Percentiles rank a stretch among this genome's conserved stretches.
phyloP scores from a whole-genome alignment of 2,329 filamentous ascomycete genomes.

The Trichoderma hamatum region DNA sequence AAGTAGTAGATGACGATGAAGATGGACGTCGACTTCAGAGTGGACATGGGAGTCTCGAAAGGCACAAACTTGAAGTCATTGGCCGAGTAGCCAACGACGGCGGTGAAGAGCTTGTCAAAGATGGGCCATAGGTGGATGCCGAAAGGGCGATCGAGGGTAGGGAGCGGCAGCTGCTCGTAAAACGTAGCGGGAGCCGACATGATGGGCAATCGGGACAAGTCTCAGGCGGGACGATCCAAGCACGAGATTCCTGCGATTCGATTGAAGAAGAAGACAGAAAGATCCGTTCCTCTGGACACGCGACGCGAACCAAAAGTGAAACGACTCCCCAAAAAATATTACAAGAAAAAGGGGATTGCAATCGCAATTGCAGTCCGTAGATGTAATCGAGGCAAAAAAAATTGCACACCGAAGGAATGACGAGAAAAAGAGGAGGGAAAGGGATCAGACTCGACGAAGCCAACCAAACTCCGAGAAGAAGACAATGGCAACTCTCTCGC shows the following conservation, averaged over 20 bases:
- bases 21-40: constrained; percentile 77
- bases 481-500: constrained; percentile 25
- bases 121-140: constrained; percentile 91
- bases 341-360: constrained; percentile 4
- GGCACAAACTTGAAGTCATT: constrained; percentile 83
- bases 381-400: constrained; percentile 8
- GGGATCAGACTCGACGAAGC: constrained; percentile 1
- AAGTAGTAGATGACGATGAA: constrained; percentile 89
- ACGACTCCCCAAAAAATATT: constrained; percentile 25
- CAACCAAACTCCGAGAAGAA: constrained; percentile 28
- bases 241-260: background rate
- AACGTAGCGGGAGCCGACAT: constrained; percentile 44
- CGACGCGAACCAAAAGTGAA: constrained; percentile 21
- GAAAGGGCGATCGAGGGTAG: constrained; percentile 89
- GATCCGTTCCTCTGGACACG: constrained; percentile 12
- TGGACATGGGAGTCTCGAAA: constrained; percentile 86
- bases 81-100: constrained; percentile 76
- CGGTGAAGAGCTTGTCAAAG: constrained; percentile 84
- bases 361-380: constrained; percentile 20
- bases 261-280: background rate
- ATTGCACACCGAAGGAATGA: constrained; percentile 40
- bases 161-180: constrained; percentile 64
- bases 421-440: constrained; percentile 39
- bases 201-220: constrained; percentile 31
- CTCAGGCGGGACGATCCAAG: background rate